Evolutionary conservation across 495 filamentous ascomycete species (phyloP).

Genomic region (Talaromyces proteolyticus): DNA sequence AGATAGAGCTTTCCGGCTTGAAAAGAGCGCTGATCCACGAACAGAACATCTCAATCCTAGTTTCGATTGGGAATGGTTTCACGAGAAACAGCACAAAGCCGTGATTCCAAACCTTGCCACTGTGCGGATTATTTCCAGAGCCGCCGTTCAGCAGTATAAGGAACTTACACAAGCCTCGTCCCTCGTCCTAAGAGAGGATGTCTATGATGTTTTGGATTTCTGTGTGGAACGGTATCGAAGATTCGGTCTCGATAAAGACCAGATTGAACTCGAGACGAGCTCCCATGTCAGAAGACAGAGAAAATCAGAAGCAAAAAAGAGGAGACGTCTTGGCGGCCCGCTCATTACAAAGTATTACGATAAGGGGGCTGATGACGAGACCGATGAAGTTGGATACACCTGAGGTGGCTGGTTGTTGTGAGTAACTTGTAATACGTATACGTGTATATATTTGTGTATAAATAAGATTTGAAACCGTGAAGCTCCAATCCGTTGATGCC

Average conservation of each 20-base stretch:
- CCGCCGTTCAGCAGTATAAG: slow-evolving; percentile 27
- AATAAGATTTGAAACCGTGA: no score
- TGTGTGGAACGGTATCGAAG: slow-evolving; percentile 28
- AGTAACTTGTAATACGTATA: no score
- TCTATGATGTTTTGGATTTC: slow-evolving; percentile 23
- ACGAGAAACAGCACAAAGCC: slow-evolving; percentile 18
- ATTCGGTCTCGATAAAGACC: slow-evolving; percentile 19
- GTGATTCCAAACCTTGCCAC: slow-evolving; percentile 33
- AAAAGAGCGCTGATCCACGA: slow-evolving; percentile 17
- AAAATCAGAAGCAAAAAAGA: slow-evolving; percentile 2
- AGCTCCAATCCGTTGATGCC: no score
- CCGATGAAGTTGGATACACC: no score
- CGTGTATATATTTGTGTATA: no score
- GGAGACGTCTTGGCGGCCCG: background rate
- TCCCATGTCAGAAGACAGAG: slow-evolving; percentile 21
- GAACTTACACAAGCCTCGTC: background rate
- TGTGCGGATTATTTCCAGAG: slow-evolving; percentile 33
- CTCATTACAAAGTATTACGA: slow-evolving; percentile 2
- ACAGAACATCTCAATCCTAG: slow-evolving; percentile 18
- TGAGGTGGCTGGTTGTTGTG: no score
- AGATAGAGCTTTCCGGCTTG: slow-evolving; percentile 24
- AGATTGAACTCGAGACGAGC: slow-evolving; percentile 30
- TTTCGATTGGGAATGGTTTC: slow-evolving; percentile 23
- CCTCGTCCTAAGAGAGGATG: background rate
- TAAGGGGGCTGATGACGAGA: background rate